phyloP scores from a whole-genome alignment of 202 grass and related monocot species.

The Cymbopogon flexuosus region DNA sequence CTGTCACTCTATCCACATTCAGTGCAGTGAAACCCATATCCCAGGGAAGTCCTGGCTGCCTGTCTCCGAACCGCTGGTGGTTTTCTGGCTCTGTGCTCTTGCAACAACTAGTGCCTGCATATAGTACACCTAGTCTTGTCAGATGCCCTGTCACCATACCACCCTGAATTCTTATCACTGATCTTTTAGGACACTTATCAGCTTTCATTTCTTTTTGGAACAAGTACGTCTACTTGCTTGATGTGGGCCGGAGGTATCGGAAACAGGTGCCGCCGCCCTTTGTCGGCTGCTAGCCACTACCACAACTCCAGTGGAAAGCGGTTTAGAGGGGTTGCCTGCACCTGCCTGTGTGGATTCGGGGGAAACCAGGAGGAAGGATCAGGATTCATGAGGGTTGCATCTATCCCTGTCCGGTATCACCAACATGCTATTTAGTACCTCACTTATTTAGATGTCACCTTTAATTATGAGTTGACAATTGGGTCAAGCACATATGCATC shows the following conservation, averaged over 20 bases:
- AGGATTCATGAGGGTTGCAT: constrained; percentile 9
- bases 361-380: constrained; percentile 6
- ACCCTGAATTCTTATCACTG: neutral
- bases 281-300: neutral
- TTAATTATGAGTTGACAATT: constrained; percentile 46
- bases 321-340: constrained; percentile 25
- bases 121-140: neutral
- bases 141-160: neutral
- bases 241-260: neutral
- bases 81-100: constrained; percentile 4
- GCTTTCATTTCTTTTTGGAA: neutral
- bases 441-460: constrained; percentile 10
- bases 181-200: neutral
- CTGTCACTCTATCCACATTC: neutral
- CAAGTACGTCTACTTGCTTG: constrained; percentile 6
- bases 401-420: constrained; percentile 5
- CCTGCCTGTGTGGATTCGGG: neutral
- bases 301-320: constrained; percentile 1
- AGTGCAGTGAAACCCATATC: neutral
- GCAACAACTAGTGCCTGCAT: neutral
- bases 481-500: constrained; percentile 17
- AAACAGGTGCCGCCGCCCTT: neutral
- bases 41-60: neutral
- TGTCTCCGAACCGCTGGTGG: neutral
- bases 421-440: constrained; percentile 28